Evolutionary conservation across 257 asterid species (phyloP).

Genomic region (Solanum sparsipilum): DNA sequence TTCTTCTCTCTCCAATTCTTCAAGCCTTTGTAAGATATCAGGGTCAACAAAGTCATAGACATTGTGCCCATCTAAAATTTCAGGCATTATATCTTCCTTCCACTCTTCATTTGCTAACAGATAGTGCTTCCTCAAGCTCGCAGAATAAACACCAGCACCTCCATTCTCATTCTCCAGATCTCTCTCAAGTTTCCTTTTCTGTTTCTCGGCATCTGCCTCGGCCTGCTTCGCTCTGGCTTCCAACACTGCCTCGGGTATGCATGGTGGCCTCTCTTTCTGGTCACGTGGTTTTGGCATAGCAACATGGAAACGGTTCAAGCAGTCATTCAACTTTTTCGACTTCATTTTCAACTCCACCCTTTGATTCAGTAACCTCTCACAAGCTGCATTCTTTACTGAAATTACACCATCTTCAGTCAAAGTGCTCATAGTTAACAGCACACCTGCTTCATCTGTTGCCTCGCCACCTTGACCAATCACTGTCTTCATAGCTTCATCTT

Average conservation of each 20-base stretch:
- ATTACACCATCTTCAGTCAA: conserved; percentile 89
- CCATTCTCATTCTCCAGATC: conserved; percentile 95
- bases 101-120: conserved; percentile 77
- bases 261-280: conserved; percentile 69
- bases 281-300: conserved; percentile 91
- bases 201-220: conserved; percentile 44
- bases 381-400: conserved; percentile 85
- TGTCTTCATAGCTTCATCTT: conserved; percentile 85
- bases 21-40: conserved; percentile 74
- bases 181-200: conserved; percentile 66
- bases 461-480: conserved; percentile 89
- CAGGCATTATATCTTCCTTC: conserved; percentile 85
- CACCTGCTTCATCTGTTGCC: conserved; percentile 47
- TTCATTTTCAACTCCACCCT: conserved; percentile 91
- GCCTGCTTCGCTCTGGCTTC: conserved; percentile 62
- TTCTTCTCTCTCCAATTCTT: conserved; percentile 88
- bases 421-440: conserved; percentile 86
- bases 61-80: conserved; percentile 89
- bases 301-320: conserved; percentile 86
- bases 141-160: conserved; percentile 99
- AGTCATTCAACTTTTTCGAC: conserved; percentile 75
- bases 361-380: conserved; percentile 83
- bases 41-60: conserved; percentile 89
- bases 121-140: conserved; percentile 74
- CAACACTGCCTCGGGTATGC: conserved; percentile 80